Evolutionary conservation across 768 basidiomycete species (phyloP), one percentile per base, ranked within the genome.

Genomic region (Phaeotremella skinneri): DNA sequence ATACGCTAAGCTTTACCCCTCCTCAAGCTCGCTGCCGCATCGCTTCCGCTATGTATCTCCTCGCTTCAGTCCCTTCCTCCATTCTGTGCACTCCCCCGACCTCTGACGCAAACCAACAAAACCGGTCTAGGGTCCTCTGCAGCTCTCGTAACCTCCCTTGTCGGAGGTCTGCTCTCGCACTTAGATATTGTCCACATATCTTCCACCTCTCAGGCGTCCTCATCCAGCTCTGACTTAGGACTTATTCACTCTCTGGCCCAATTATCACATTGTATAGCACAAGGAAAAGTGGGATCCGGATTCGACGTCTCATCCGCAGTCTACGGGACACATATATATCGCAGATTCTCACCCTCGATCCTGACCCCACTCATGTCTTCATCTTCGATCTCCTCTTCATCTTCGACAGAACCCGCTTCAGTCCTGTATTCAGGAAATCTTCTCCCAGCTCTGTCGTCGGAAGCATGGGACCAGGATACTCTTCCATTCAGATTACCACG

Each of bases 81-180:
- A 0, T 97, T 98, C 79, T 81, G 79, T 30, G 80, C 82, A 25
- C 86, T 89, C 16, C 83, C 85, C 56, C 86, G 87, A 49, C 79
- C 77, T 0, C 81, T 99, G 34, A 79, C 82, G 0, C 80, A 89
- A 50, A 93, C 94, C n/a, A 92, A 97, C 82, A 99, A 99, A 80
- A 98, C 96, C 0, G 96, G 96, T 7, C 84, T 98, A 49, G 96
- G 96, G 39, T 97, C 93, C 4, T 96, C 92, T 2, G 96, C 96
- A 4, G 91, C 96, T 0, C 83, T 99, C 63, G 96, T 97, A 75
- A 97, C 96, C 1, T 94, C 94, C 43, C 84, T 98, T 59, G 88
- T 91, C 51, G 86, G 90, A 43, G 87, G 85, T 1, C 82, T 99
- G 31, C 83, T 97, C 26, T 78, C 91, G 26, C 90, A 90, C 68